These are phyloP conservation scores for Hypoxylon sp. DNA, from an alignment of 2,329 filamentous ascomycete species.

Conservation along the genomic window DNA sequence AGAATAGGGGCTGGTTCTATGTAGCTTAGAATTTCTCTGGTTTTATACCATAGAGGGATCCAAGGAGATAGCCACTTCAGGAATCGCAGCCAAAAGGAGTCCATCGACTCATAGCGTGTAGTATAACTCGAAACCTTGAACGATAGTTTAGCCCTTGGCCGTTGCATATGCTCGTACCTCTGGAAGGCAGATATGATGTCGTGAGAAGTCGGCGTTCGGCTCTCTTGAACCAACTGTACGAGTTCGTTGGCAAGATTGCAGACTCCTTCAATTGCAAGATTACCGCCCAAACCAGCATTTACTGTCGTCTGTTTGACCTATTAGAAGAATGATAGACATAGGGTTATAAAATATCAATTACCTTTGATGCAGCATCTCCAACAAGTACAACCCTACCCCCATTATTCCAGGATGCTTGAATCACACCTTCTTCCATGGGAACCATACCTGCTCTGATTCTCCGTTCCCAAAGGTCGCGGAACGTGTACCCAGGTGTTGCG, in stretches of 20 bases:
- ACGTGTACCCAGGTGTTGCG: slow-evolving; percentile 30
- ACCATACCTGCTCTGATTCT: slow-evolving; percentile 39
- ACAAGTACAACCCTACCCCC: slow-evolving; percentile 40
- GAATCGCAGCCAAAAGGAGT: slow-evolving; percentile 34
- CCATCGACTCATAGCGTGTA: slow-evolving; percentile 45
- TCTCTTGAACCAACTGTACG: slow-evolving; percentile 23
- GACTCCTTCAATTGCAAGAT: slow-evolving; percentile 42
- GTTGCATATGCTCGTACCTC: slow-evolving; percentile 40
- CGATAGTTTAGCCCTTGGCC: slow-evolving; percentile 31
- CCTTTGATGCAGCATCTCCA: slow-evolving; percentile 40
- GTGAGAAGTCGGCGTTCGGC: slow-evolving; percentile 11
- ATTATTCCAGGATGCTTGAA: slow-evolving; percentile 43
- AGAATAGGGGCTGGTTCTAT: slow-evolving; percentile 20
- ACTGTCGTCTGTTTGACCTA: slow-evolving; percentile 31
- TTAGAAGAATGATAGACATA: slow-evolving; percentile 14
- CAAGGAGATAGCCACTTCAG: slow-evolving; percentile 26
- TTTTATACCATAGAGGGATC: neutral
- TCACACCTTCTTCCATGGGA: slow-evolving; percentile 44
- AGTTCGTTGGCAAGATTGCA: slow-evolving; percentile 40
- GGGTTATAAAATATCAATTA: slow-evolving; percentile 3
- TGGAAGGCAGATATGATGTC: slow-evolving; percentile 36
- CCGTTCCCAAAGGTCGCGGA: slow-evolving; percentile 41
- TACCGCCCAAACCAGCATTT: slow-evolving; percentile 41
- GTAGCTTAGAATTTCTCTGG: slow-evolving; percentile 17
- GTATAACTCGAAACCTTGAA: slow-evolving; percentile 23